Conservation (phyloP, 1,139 yeast species). For the Suhomyces wounanorum region DNA sequence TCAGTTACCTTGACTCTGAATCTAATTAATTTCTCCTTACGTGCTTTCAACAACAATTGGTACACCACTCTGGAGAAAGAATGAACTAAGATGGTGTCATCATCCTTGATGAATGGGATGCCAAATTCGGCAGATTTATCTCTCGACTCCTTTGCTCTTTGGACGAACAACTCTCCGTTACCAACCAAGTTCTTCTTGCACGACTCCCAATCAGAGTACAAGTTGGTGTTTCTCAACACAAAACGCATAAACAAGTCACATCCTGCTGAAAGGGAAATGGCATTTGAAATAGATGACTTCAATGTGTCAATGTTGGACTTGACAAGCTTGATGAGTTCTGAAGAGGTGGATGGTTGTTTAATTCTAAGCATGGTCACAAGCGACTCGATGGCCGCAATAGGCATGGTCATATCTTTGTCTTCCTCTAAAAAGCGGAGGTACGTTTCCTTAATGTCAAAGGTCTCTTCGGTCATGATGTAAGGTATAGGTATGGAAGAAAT, state of each 20-base stretch:
- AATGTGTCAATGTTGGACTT: slow-evolving; percentile 73
- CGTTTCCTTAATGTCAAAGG: slow-evolving; percentile 77
- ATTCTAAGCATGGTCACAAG: slow-evolving; percentile 78
- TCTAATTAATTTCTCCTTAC: slow-evolving; percentile 65
- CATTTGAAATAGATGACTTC: slow-evolving; percentile 80
- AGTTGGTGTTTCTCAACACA: slow-evolving; percentile 83
- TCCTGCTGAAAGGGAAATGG: slow-evolving; percentile 93
- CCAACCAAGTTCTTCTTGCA: slow-evolving; percentile 86
- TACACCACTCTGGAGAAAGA: slow-evolving; percentile 90
- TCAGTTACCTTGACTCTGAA: slow-evolving; percentile 93
- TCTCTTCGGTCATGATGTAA: slow-evolving; percentile 22
- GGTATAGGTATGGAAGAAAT: slow-evolving; percentile 2
- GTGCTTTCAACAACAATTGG: slow-evolving; percentile 74
- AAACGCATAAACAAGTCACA: slow-evolving; percentile 96
- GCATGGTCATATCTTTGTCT: slow-evolving; percentile 97
- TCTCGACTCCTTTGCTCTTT: slow-evolving; percentile 89
- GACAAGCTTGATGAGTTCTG: slow-evolving; percentile 83
- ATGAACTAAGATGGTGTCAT: slow-evolving; percentile 86
- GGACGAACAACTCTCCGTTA: slow-evolving; percentile 89
- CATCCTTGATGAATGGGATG: slow-evolving; percentile 86
- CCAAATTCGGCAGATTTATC: slow-evolving; percentile 88
- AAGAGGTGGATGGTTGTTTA: slow-evolving; percentile 88
- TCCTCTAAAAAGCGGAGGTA: slow-evolving; percentile 79
- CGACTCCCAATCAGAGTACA: slow-evolving; percentile 95
- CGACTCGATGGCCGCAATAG: slow-evolving; percentile 97